Evolutionary conservation across 2,329 filamentous ascomycete genomes (phyloP).

Genomic region (Westerdykella sp.): DNA sequence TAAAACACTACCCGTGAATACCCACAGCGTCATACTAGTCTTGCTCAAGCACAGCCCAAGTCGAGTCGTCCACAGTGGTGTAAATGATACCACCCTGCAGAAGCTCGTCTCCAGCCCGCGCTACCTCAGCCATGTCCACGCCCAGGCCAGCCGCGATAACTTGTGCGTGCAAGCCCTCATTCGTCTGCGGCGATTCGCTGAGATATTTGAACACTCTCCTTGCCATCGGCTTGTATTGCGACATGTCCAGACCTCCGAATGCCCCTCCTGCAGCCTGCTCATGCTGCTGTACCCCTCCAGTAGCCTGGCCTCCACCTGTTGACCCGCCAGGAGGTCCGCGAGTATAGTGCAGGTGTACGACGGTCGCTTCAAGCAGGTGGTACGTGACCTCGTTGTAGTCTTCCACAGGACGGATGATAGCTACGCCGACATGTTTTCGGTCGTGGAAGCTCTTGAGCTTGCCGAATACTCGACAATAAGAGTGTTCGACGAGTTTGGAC

Average conservation of each 20-base stretch:
- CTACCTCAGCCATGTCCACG: conserved; percentile 63
- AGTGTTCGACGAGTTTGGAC: conserved; percentile 60
- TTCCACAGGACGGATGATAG: conserved; percentile 70
- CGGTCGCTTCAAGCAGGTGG: conserved; percentile 84
- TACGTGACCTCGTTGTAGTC: conserved; percentile 92
- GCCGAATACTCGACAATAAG: conserved; percentile 81
- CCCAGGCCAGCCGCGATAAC: conserved; percentile 62
- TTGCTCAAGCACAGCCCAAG: conserved; percentile 76
- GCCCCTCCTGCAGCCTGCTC: conserved; percentile 17
- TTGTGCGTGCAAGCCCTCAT: conserved; percentile 79
- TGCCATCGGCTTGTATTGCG: conserved; percentile 48
- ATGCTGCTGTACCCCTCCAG: conserved; percentile 28
- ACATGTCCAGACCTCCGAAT: conserved; percentile 30
- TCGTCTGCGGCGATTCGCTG: conserved; percentile 60
- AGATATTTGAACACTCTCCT: conserved; percentile 68
- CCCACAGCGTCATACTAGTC: conserved; percentile 11
- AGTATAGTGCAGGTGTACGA: conserved; percentile 78
- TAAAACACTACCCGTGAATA: too few relatives aligned
- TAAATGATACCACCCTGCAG: conserved; percentile 69
- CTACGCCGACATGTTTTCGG: conserved; percentile 73
- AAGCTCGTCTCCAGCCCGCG: conserved; percentile 76
- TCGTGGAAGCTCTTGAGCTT: conserved; percentile 77
- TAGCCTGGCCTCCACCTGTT: conserved; percentile 33
- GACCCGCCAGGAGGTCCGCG: conserved; percentile 54
- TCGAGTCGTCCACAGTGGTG: conserved; percentile 87